These are phyloP conservation scores for Populus ilicifolia DNA, from an alignment of 345 rosid species.

Conservation along the genomic window DNA sequence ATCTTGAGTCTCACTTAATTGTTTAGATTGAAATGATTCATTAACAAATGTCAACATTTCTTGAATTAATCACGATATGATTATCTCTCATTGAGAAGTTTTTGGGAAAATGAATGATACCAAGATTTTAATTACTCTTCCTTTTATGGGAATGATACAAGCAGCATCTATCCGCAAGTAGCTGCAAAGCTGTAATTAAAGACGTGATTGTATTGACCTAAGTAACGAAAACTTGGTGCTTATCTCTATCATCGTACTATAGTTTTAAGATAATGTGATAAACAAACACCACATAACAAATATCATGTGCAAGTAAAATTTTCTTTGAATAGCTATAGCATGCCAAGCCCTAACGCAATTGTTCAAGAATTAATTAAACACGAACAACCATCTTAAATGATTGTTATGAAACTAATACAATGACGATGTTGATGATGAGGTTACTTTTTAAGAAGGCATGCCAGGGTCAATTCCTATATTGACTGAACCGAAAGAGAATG, in stretches of 20 bases:
- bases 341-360: background rate
- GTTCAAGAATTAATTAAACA: too few species aligned
- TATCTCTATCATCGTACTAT: too few species aligned
- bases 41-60: background rate
- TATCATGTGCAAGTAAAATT: too few species aligned
- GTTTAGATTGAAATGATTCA: too few species aligned
- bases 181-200: background rate
- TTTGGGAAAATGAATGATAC: background rate
- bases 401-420: background rate
- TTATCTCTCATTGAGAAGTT: background rate
- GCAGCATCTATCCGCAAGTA: background rate
- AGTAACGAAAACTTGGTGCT: too few species aligned
- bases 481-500: conserved; percentile 5
- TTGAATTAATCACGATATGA: too few species aligned
- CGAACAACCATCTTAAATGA: background rate
- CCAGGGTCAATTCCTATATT: background rate
- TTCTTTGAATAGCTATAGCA: too few species aligned
- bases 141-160: background rate
- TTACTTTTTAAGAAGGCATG: conserved; percentile 5
- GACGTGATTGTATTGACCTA: too few species aligned
- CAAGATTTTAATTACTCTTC: background rate
- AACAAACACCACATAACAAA: too few species aligned
- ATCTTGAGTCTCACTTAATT: too few species aligned
- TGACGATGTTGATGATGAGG: background rate
- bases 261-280: too few species aligned